A percentile compares a stretch with the other conserved stretches of the same genome.
These are phyloP conservation scores for Trametes maxima DNA, from an alignment of 768 basidiomycete genomes.

Conservation along the genomic window DNA sequence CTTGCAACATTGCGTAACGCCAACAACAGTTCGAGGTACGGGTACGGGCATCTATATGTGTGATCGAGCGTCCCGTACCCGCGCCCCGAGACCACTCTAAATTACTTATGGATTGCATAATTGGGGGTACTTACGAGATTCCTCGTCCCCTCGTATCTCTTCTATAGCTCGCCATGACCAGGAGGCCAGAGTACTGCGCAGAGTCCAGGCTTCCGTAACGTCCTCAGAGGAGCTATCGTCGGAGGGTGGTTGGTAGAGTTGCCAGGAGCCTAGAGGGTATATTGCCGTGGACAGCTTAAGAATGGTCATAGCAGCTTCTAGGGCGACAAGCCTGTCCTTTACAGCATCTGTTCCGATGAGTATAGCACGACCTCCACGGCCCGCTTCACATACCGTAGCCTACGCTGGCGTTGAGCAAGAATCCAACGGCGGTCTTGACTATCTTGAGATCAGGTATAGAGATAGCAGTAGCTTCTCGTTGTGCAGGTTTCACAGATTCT, in stretches of 20 bases:
- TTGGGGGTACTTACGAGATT: constrained; percentile 42
- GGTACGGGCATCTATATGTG: too few relatives aligned
- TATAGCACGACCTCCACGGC: neutral
- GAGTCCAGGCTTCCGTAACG: constrained; percentile 60
- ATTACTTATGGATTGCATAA: too few relatives aligned
- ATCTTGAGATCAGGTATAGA: constrained; percentile 68
- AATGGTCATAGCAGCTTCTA: constrained; percentile 69
- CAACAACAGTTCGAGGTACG: too few relatives aligned
- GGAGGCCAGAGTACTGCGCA: constrained; percentile 63
- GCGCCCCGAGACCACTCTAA: too few relatives aligned
- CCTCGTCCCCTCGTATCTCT: constrained; percentile 65
- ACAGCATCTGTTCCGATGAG: constrained; percentile 58
- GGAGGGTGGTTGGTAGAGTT: constrained; percentile 3
- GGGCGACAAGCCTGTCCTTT: constrained; percentile 63
- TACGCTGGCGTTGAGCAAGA: constrained; percentile 75
- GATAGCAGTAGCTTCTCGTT: constrained; percentile 49
- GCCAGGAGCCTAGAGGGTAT: constrained; percentile 77
- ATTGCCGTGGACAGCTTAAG: constrained; percentile 66
- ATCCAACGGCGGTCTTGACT: constrained; percentile 76
- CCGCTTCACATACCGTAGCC: constrained; percentile 60
- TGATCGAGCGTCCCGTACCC: too few relatives aligned
- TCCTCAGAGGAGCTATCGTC: constrained; percentile 29
- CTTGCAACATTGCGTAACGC: too few relatives aligned
- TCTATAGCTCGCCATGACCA: constrained; percentile 82
- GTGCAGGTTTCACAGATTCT: constrained; percentile 44